Base-by-base conservation (phyloP, 257 asterid species). In the Penstemon eatonii region DNA sequence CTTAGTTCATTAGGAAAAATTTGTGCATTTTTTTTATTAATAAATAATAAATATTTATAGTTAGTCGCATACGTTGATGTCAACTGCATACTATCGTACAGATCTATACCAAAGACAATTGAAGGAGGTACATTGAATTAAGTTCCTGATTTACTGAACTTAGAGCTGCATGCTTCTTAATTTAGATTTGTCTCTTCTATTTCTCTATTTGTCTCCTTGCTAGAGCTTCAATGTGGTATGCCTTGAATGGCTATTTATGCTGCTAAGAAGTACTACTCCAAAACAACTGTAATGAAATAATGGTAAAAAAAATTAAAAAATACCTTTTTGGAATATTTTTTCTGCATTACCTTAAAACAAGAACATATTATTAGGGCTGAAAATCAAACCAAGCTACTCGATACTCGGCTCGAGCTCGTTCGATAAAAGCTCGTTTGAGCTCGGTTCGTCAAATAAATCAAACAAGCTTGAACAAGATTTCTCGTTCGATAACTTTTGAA, bases 81-180 rank as follows among this genome's bases (percentile, higher is more conserved):
- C 98, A 71, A 91, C 96, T 59, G 95, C 96, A 61, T 89, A 86
- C 76, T 80, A 86, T 71, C 92, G 95, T 72, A 89, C 86, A 45
- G 95, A 89, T 79, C 85, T 91, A 55, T 89, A 91, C 82, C 80
- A 85, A 75, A 84, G 94, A 39, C 80, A 7, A 39, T 72, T 94
- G 82, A 84, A 83, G 68, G 87, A 91, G 96, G 96, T 94, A 87
- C 50, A 67, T 33, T 38, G 45, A 63, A n/a, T 59, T 72, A 46
- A 65, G 60, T 59, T 36, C 66, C 67, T 69, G 55, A 41, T 63
- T 11, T 51, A 10, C 72, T 53, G 11, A 38, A 8, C 46, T 40
- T 70, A 66, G 4, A 10, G 33, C 33, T 25, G 33, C 33, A 12
- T 49, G 54, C 33, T 55, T 56, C 37, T 70, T 56, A 69, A 62